Conservation (phyloP, 345 rosid species). For the Salix suchowensis region DNA sequence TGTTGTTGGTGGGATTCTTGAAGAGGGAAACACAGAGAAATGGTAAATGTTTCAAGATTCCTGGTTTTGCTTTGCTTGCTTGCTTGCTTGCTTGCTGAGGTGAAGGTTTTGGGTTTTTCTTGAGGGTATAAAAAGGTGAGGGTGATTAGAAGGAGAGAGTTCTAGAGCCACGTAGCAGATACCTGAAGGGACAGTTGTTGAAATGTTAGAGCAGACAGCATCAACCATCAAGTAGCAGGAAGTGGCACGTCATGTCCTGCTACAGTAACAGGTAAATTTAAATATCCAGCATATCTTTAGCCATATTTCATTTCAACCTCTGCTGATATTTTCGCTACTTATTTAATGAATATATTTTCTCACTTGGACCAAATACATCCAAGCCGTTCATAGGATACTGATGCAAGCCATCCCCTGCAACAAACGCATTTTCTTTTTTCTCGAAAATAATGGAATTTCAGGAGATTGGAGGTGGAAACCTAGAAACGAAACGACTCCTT, state of each 20-base stretch:
- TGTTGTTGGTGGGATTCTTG: neutral
- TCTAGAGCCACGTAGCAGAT: constrained; percentile 38
- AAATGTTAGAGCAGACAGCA: constrained; percentile 10
- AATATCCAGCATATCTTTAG: too few species aligned
- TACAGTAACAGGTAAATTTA: neutral
- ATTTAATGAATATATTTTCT: too few species aligned
- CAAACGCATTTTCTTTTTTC: too few species aligned
- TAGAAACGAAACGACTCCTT: too few species aligned
- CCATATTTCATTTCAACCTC: too few species aligned
- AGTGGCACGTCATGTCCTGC: constrained; percentile 33
- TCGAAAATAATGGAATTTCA: too few species aligned
- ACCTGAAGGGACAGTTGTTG: constrained; percentile 24
- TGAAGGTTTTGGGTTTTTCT: neutral
- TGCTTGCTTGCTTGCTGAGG: neutral
- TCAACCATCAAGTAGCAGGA: constrained; percentile 29
- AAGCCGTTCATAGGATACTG: neutral
- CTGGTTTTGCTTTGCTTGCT: neutral
- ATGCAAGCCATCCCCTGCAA: too few species aligned
- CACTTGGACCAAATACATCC: neutral
- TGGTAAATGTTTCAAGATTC: neutral
- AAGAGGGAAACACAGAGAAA: neutral
- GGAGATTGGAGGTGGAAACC: too few species aligned
- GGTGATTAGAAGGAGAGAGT: constrained; percentile 14
- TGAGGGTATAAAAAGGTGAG: neutral
- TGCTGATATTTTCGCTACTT: too few species aligned